These are phyloP conservation scores for Penicillium sp. DNA, from an alignment of 2,329 filamentous ascomycete species.

Conservation along the genomic window DNA sequence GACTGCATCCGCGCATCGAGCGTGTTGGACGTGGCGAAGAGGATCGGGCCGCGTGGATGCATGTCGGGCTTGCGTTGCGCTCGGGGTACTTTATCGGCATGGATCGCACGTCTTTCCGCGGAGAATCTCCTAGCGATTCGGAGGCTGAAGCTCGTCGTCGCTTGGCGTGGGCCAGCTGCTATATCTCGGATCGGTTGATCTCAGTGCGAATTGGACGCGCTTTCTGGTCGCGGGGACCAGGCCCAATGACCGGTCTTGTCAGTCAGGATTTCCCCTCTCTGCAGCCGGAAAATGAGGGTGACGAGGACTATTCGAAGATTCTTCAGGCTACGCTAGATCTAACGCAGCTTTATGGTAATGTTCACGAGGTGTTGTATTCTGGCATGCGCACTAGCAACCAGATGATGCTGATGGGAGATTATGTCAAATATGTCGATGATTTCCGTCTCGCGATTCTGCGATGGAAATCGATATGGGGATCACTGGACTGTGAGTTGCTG, in stretches of 20 bases:
- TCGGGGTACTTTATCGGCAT: slow-evolving; percentile 67
- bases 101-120: slow-evolving; percentile 64
- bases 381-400: slow-evolving; percentile 67
- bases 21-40: slow-evolving; percentile 68
- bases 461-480: slow-evolving; percentile 69
- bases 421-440: slow-evolving; percentile 72
- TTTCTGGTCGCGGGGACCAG: slow-evolving; percentile 70
- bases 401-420: slow-evolving; percentile 66
- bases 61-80: slow-evolving; percentile 65
- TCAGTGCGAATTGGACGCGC: slow-evolving; percentile 68
- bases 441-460: slow-evolving; percentile 65
- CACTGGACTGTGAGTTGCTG: slow-evolving; percentile 53
- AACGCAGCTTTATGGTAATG: slow-evolving; percentile 68
- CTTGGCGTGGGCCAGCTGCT: slow-evolving; percentile 66
- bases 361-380: slow-evolving; percentile 69
- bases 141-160: slow-evolving; percentile 60
- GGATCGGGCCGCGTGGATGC: slow-evolving; percentile 73
- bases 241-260: slow-evolving; percentile 60
- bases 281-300: slow-evolving; percentile 54
- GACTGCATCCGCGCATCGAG: slow-evolving; percentile 56
- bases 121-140: slow-evolving; percentile 57
- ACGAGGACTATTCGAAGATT: slow-evolving; percentile 64
- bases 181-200: slow-evolving; percentile 64
- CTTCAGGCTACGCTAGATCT: slow-evolving; percentile 69
- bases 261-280: slow-evolving; percentile 66